These are phyloP conservation scores for Xylariaceae sp. DNA, from an alignment of 2,329 filamentous ascomycete genomes.

Conservation along the genomic window DNA sequence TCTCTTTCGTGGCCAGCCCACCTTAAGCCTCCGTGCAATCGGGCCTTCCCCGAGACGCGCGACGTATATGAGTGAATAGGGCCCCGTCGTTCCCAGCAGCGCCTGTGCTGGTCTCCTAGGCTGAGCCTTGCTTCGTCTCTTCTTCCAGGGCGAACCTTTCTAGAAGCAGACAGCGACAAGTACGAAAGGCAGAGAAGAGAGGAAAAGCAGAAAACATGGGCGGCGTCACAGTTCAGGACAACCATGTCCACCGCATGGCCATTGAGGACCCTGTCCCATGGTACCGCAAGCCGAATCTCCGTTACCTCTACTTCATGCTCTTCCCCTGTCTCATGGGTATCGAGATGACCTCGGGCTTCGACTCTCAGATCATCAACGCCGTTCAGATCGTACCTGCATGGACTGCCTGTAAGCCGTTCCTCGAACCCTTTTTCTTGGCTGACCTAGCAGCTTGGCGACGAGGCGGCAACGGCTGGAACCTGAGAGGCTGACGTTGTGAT, in stretches of 20 bases:
- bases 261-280: slow-evolving; percentile 39
- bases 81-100: no score
- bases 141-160: no score
- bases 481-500: no score
- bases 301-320: slow-evolving; percentile 48
- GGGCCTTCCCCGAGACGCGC: no score
- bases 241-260: slow-evolving; percentile 37
- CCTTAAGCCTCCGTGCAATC: background rate
- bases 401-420: slow-evolving; percentile 28
- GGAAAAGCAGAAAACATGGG: slow-evolving; percentile 21
- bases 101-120: no score
- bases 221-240: slow-evolving; percentile 23
- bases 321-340: slow-evolving; percentile 55
- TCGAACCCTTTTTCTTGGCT: no score
- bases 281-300: slow-evolving; percentile 53
- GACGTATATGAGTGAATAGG: no score
- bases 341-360: slow-evolving; percentile 56
- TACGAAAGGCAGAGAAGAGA: slow-evolving; percentile 1
- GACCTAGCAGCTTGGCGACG: no score
- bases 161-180: slow-evolving; percentile 1
- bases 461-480: no score
- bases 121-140: no score
- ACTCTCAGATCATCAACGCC: slow-evolving; percentile 38
- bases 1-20: no score
- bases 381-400: slow-evolving; percentile 35